Percentiles rank a stretch among this genome's conserved stretches.
Conservation (phyloP, 2,329 filamentous ascomycete genomes). For the Cytospora piceae region DNA sequence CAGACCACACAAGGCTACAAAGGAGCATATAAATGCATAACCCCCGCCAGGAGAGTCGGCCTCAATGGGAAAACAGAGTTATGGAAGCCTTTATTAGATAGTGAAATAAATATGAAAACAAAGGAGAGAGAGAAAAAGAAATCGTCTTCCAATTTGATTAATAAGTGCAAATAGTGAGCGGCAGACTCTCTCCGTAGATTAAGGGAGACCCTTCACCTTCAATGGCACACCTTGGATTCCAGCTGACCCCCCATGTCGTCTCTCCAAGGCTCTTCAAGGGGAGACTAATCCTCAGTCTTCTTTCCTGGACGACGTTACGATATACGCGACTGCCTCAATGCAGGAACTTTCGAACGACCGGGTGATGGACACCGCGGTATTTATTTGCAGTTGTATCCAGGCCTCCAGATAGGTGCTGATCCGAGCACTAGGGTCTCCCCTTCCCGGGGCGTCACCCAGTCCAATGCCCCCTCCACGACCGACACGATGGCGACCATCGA, state of each 20-base stretch:
- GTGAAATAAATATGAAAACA: not conserved
- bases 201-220: not conserved
- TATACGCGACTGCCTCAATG: slow-evolving; percentile 1
- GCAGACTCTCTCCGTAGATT: not conserved
- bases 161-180: not conserved
- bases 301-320: not conserved
- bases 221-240: not conserved
- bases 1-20: not conserved
- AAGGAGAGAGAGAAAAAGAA: not conserved
- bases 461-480: slow-evolving; percentile 45
- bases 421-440: slow-evolving; percentile 20
- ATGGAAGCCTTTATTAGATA: not conserved
- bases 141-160: not conserved
- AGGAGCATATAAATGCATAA: not conserved
- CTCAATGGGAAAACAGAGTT: not conserved
- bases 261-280: not conserved
- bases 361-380: slow-evolving; percentile 23
- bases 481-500: slow-evolving; percentile 67
- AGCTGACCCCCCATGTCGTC: slow-evolving; percentile 4
- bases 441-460: slow-evolving; percentile 24
- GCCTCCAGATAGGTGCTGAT: slow-evolving; percentile 15
- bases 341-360: slow-evolving; percentile 3
- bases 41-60: not conserved
- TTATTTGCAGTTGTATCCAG: slow-evolving; percentile 9
- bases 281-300: not conserved